phyloP scores from a whole-genome alignment of 495 filamentous ascomycete genomes.

The Penicilliopsis zonata region DNA sequence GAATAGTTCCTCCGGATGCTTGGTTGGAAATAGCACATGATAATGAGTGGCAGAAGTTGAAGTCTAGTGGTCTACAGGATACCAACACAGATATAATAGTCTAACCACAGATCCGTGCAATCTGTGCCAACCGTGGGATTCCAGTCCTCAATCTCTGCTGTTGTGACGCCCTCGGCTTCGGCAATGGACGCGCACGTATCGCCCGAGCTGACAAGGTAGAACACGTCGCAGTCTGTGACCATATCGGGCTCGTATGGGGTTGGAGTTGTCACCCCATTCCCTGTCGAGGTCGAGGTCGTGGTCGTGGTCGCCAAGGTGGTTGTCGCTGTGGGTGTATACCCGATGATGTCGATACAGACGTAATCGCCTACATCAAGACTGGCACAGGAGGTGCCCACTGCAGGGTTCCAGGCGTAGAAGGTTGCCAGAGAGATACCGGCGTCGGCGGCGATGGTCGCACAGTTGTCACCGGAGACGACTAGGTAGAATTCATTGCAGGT shows the following conservation, averaged over 20 bases:
- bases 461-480: neutral
- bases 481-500: neutral
- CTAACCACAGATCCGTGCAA: slow-evolving; percentile 1
- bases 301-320: neutral
- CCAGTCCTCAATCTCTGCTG: slow-evolving; percentile 1
- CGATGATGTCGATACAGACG: neutral
- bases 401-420: neutral
- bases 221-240: slow-evolving; percentile 23
- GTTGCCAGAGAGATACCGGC: neutral
- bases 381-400: neutral
- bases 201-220: slow-evolving; percentile 19
- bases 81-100: slow-evolving; percentile 3
- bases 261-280: slow-evolving; percentile 7
- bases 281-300: slow-evolving; percentile 1
- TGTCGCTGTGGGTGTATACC: neutral
- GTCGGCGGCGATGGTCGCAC: neutral
- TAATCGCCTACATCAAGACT: neutral
- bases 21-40: too few species aligned
- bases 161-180: slow-evolving; percentile 2
- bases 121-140: slow-evolving; percentile 4
- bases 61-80: too few species aligned
- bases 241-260: slow-evolving; percentile 26
- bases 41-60: too few species aligned
- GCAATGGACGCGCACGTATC: slow-evolving; percentile 24
- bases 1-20: too few species aligned